Conservation (phyloP, 257 asterid genomes). For the Penstemon newberryi region DNA sequence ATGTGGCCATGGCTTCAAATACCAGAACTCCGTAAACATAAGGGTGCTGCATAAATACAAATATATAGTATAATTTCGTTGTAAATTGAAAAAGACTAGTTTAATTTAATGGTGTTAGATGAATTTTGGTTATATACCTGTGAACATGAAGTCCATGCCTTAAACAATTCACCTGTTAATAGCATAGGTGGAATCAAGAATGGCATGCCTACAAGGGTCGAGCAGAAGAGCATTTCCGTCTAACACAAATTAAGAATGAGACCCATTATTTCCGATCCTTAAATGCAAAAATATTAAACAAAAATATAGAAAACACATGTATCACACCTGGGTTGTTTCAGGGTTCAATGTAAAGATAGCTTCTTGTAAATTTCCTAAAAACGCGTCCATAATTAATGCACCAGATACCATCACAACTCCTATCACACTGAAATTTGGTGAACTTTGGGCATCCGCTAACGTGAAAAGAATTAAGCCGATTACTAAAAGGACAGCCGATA, state of each 20-base stretch:
- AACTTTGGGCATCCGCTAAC: conserved; percentile 84
- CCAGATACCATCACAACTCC: conserved; percentile 88
- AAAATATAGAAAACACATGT: not conserved
- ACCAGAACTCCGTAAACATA: conserved; percentile 88
- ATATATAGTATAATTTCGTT: not conserved
- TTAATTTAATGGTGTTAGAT: not conserved
- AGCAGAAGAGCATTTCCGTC: conserved; percentile 97
- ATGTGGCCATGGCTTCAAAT: conserved; percentile 95
- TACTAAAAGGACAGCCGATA: conserved; percentile 80
- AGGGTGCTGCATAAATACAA: conserved; percentile 59
- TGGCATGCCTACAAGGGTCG: conserved; percentile 96
- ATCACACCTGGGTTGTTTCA: conserved; percentile 76
- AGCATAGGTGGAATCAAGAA: conserved; percentile 89
- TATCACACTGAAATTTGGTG: conserved; percentile 77
- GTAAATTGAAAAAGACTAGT: not conserved
- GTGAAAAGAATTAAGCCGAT: conserved; percentile 86
- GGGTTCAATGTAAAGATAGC: conserved; percentile 88
- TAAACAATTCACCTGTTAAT: conserved; percentile 75
- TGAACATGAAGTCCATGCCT: conserved; percentile 80
- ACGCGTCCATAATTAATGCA: conserved; percentile 83
- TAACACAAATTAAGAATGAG: conserved; percentile 30
- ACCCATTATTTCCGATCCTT: not conserved
- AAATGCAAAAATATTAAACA: conserved; percentile 1
- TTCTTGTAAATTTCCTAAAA: conserved; percentile 87
- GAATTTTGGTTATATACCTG: conserved; percentile 39